These are phyloP conservation scores for Metarhizium album DNA, from an alignment of 2,329 filamentous ascomycete species.

Conservation along the genomic window DNA sequence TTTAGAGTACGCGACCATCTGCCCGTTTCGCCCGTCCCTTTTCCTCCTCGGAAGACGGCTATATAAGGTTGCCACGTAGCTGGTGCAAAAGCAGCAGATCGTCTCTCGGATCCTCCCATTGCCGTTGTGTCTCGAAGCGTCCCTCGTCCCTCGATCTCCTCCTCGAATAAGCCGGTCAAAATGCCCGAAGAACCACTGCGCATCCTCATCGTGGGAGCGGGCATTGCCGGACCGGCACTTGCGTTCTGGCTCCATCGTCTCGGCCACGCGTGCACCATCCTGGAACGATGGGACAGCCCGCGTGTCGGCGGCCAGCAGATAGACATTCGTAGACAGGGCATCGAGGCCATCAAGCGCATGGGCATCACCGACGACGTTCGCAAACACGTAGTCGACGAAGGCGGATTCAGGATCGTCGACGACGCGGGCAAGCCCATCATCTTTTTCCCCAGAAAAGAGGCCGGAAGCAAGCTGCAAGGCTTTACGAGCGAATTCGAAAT, in stretches of 20 bases:
- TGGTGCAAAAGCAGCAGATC: too few species aligned
- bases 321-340: constrained; percentile 40
- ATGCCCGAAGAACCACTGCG: neutral
- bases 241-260: constrained; percentile 36
- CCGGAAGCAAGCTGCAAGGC: constrained; percentile 30
- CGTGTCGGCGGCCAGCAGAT: constrained; percentile 40
- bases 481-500: constrained; percentile 49
- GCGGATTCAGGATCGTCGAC: neutral
- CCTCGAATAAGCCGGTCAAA: neutral
- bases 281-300: constrained; percentile 29
- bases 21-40: neutral
- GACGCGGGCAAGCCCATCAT: constrained; percentile 18
- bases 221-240: constrained; percentile 29
- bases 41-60: neutral
- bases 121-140: too few species aligned
- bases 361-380: neutral
- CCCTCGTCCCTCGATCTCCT: too few species aligned
- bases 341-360: constrained; percentile 33
- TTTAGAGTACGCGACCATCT: neutral
- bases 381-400: neutral
- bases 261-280: constrained; percentile 28
- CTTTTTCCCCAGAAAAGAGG: constrained; percentile 24
- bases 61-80: neutral
- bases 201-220: constrained; percentile 24
- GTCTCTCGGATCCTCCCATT: too few species aligned